Conservation (phyloP, 148 eudicot species). For the Euryodendron excelsum region DNA sequence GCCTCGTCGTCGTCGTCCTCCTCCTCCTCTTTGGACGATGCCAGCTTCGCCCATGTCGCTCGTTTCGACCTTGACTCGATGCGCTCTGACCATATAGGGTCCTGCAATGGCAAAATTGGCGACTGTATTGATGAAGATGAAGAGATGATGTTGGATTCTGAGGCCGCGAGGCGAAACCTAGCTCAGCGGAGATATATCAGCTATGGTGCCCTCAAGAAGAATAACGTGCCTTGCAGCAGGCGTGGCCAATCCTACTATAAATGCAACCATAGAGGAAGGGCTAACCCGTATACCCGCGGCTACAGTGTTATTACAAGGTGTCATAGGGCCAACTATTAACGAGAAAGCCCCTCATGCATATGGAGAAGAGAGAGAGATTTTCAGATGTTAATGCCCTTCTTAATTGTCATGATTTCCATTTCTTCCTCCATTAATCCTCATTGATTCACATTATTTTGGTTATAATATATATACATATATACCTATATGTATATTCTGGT, state of each 20-base stretch:
- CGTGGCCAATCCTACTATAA: slow-evolving; percentile 22
- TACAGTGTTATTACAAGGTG: slow-evolving; percentile 7
- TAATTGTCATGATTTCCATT: no score
- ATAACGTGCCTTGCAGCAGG: slow-evolving; percentile 10
- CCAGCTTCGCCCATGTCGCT: not conserved
- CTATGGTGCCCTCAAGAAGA: slow-evolving; percentile 9
- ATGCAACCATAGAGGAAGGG: slow-evolving; percentile 11
- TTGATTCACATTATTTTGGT: no score
- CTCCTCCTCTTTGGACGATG: slow-evolving; percentile 1
- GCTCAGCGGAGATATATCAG: slow-evolving; percentile 7
- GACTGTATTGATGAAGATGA: slow-evolving; percentile 14
- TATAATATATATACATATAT: no score
- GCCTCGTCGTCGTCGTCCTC: no score
- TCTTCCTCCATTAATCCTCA: no score
- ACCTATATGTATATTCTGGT: no score
- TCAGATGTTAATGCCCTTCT: no score
- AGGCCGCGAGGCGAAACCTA: slow-evolving; percentile 15
- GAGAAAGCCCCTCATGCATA: no score
- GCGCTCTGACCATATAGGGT: not conserved
- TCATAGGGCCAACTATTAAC: no score
- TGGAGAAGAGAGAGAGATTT: no score
- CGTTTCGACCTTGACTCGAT: not conserved
- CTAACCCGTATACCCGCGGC: slow-evolving; percentile 18
- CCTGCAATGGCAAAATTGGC: slow-evolving; percentile 9
- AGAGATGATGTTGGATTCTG: slow-evolving; percentile 25